Evolutionary conservation across 768 basidiomycete species (phyloP), one percentile per base, ranked within the genome.

Genomic region (Suillus subalutaceus): DNA sequence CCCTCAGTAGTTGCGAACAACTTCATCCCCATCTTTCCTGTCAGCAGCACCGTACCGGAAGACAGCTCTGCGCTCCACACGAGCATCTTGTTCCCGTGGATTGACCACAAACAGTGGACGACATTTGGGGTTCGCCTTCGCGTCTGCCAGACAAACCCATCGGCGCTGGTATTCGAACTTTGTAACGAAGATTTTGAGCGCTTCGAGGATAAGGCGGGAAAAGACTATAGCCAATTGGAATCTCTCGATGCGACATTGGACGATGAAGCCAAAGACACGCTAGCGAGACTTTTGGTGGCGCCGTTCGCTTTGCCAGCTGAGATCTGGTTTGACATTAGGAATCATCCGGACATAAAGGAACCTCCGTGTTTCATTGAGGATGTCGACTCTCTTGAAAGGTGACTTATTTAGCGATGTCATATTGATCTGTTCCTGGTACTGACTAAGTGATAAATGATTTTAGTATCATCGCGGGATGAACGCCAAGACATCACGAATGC

Each of bases 271-370:
- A 32, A 43, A 26, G 46, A 41, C 20, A 50, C 30, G 8, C 41
- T 70, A 55, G 57, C 62, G 8, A 68, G 56, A 32, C 65, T 70
- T 57, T 41, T 56, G 37, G 66, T 71, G 10, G 64, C 73, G 7
- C 40, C 64, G 2, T 18, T 56, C 44, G 65, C 69, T 50, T 66
- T 74, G 40, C 69, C 73, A 37, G 69, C 68, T 23, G 57, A 65
- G 50, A 68, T 73, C 32, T 79, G 74, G 75, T 69, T 70, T 44
- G 74, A 78, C 62, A 67, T 77, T 30, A 67, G 67, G 40, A 68
- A 65, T 23, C 64, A 68, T 38, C 67, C 63, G 46, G 57, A 58
- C 38, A 67, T 63, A 48, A 68, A 63, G 37, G 67, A 70, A 13
- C 72, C 72, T 12, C 8, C 6, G n/a, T 55, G 67, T 20, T 72